phyloP scores from a whole-genome alignment of 345 rosid species.

The Eucalyptus regnans region DNA sequence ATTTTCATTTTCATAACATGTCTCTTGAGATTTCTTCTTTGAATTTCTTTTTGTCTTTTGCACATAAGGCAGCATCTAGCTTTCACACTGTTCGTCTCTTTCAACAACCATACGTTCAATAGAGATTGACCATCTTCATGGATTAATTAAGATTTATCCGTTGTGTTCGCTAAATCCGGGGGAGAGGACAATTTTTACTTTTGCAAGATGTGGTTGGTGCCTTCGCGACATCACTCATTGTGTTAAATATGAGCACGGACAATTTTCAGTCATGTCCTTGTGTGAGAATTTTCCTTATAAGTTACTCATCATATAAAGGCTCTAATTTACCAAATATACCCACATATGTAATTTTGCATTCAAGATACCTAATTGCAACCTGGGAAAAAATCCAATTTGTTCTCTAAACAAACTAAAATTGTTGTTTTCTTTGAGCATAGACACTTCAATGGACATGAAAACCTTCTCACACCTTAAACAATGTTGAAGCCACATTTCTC shows the following conservation, averaged over 20 bases:
- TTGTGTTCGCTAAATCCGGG: not conserved
- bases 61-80: too few species aligned
- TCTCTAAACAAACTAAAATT: not conserved
- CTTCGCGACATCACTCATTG: not conserved
- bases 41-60: too few species aligned
- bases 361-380: not conserved
- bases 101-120: not conserved
- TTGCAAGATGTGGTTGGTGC: not conserved
- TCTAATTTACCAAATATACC: not conserved
- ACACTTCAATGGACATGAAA: not conserved
- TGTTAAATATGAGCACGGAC: not conserved
- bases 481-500: not conserved
- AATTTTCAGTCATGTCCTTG: not conserved
- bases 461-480: not conserved
- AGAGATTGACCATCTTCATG: not conserved
- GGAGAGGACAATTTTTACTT: not conserved
- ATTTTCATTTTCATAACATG: not conserved
- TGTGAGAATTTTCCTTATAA: not conserved
- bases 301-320: not conserved
- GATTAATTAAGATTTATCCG: not conserved
- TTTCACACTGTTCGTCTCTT: too few species aligned
- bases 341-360: not conserved
- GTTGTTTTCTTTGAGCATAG: not conserved
- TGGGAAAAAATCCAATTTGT: not conserved
- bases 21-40: not conserved